A percentile compares a stretch with the other conserved stretches of the same genome.
phyloP scores from a whole-genome alignment of 208 protist genomes.

The Zelonia costaricensis region DNA sequence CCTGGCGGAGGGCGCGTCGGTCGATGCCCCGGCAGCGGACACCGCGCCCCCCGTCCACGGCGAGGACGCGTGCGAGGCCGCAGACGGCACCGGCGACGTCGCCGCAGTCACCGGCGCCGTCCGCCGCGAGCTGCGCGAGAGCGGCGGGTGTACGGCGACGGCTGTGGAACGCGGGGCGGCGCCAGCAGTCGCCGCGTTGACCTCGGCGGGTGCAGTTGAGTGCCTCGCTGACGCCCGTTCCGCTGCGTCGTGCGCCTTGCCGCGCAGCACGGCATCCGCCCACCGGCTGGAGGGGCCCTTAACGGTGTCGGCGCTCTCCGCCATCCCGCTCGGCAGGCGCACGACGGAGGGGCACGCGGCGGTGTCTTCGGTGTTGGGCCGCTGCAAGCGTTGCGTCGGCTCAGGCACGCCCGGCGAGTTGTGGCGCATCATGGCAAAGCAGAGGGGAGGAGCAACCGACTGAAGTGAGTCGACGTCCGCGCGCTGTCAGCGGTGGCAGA shows the following conservation, averaged over 20 bases:
- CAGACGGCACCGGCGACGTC: neutral
- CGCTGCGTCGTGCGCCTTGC: neutral
- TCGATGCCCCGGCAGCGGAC: neutral
- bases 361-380: too few relatives aligned
- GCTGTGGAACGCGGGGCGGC: constrained; percentile 1
- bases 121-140: constrained; percentile 1
- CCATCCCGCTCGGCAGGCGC: neutral
- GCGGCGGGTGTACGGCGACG: constrained; percentile 6
- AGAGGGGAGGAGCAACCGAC: too few relatives aligned
- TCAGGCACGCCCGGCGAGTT: too few relatives aligned
- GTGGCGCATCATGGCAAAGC: too few relatives aligned
- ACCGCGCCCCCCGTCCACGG: neutral
- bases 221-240: neutral
- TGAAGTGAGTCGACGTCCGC: too few relatives aligned
- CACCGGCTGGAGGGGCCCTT: constrained; percentile 5
- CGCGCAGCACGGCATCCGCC: constrained; percentile 9
- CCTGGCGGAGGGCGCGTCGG: neutral
- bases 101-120: neutral
- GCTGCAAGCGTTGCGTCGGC: too few relatives aligned
- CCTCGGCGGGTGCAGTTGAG: too few relatives aligned
- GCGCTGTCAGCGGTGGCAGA: too few relatives aligned
- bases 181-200: neutral
- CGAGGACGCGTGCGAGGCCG: neutral
- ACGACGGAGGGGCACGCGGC: too few relatives aligned
- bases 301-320: neutral